These are phyloP conservation scores for Lactarius deliciosus DNA, from an alignment of 768 basidiomycete species.

Conservation along the genomic window DNA sequence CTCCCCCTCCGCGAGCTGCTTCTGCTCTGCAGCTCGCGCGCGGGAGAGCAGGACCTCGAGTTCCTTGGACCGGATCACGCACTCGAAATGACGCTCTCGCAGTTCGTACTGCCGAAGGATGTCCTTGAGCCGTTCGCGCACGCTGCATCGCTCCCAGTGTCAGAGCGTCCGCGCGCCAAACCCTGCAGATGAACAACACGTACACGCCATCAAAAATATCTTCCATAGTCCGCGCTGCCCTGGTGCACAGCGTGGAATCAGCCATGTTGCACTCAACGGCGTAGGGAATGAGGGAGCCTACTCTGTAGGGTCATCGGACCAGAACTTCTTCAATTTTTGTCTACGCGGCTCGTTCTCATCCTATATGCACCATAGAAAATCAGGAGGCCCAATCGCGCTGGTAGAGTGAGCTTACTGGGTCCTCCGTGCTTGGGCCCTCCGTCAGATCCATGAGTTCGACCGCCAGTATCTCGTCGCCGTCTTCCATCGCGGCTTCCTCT, in stretches of 20 bases:
- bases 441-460: constrained; percentile 92
- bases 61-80: constrained; percentile 89
- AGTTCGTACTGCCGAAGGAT: constrained; percentile 86
- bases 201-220: constrained; percentile 87
- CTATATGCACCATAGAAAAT: constrained; percentile 37
- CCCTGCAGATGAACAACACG: constrained; percentile 37
- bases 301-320: constrained; percentile 76
- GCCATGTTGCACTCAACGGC: background rate
- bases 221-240: constrained; percentile 72
- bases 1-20: constrained; percentile 77
- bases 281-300: constrained; percentile 39
- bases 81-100: constrained; percentile 90
- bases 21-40: constrained; percentile 85
- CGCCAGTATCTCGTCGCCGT: constrained; percentile 84
- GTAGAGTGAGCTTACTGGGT: constrained; percentile 44
- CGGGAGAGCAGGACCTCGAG: constrained; percentile 84
- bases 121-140: constrained; percentile 84
- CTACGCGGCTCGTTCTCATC: constrained; percentile 51
- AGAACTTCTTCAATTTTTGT: constrained; percentile 76
- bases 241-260: constrained; percentile 33
- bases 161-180: background rate
- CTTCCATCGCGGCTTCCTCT: constrained; percentile 85
- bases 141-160: constrained; percentile 42
- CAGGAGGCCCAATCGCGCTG: no score
- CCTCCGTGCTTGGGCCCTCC: constrained; percentile 59